Evolutionary conservation across 2,329 filamentous ascomycete genomes (phyloP).

Genomic region (Fusarium irregulare): DNA sequence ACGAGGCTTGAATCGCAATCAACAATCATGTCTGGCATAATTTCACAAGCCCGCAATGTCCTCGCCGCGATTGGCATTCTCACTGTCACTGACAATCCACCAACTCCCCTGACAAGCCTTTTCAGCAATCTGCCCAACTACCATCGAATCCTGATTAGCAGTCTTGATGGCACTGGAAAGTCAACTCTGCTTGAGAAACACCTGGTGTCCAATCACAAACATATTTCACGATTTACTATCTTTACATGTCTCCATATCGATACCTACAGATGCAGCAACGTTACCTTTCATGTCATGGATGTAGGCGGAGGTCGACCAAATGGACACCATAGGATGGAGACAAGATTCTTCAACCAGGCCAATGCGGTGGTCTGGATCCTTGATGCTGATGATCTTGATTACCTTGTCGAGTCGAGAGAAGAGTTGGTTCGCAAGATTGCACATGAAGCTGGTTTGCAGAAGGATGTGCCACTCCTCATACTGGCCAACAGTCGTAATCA

Average conservation of each 20-base stretch:
- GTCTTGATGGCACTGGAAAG: not conserved
- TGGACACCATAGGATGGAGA: not conserved
- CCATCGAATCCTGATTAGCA: not conserved
- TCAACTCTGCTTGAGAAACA: not conserved
- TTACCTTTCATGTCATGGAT: not conserved
- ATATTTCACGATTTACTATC: not conserved
- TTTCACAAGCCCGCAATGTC: not conserved
- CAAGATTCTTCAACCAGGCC: not conserved
- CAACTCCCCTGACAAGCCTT: not conserved
- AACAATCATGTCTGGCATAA: not conserved
- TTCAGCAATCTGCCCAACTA: slow-evolving; percentile 3
- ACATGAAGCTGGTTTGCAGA: not conserved
- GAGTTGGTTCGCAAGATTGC: not conserved
- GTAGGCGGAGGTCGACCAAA: not conserved
- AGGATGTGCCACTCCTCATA: not conserved
- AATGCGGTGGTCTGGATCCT: not conserved
- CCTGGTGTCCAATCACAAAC: not conserved
- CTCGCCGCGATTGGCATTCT: not conserved
- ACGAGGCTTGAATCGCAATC: not conserved
- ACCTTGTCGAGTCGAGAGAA: not conserved
- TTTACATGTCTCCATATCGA: not conserved
- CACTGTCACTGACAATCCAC: not conserved
- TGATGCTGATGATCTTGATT: not conserved
- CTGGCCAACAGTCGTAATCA: not conserved
- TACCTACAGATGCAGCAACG: not conserved